These are phyloP conservation scores for Leishmania guyanensis DNA, from an alignment of 208 protist genomes.

Conservation along the genomic window DNA sequence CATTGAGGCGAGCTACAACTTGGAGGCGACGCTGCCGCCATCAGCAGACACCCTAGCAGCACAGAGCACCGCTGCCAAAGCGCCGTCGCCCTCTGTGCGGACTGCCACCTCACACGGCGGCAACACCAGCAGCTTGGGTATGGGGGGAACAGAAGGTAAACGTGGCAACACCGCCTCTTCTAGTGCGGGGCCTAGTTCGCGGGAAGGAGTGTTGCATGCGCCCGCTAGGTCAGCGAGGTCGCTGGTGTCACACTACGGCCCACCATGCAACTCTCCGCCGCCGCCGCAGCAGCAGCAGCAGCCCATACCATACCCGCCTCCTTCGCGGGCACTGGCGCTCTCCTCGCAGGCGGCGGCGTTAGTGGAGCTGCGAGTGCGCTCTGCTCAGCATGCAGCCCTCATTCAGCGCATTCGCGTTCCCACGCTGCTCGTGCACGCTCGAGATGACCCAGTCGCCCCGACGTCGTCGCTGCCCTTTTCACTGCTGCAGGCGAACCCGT, in stretches of 20 bases:
- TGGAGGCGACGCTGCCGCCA: neutral
- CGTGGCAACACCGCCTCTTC: neutral
- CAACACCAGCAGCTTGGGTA: neutral
- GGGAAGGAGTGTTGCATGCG: neutral
- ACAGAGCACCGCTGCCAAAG: neutral
- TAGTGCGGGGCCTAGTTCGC: neutral
- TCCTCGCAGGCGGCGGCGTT: constrained; percentile 32
- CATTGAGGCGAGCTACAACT: neutral
- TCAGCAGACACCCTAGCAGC: neutral
- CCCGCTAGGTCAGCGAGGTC: neutral
- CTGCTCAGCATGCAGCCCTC: constrained; percentile 33
- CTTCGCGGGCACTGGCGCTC: neutral
- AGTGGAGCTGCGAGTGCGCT: constrained; percentile 34
- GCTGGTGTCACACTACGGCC: neutral
- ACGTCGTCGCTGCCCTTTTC: constrained; percentile 34
- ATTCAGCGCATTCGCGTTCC: constrained; percentile 41
- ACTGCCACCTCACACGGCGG: neutral
- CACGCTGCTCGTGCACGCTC: constrained; percentile 42
- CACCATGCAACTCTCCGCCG: neutral
- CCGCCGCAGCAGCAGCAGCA: constrained; percentile 10
- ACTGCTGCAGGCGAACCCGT: constrained; percentile 38
- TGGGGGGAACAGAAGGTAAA: neutral
- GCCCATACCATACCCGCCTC: constrained; percentile 22
- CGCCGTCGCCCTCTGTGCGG: neutral
- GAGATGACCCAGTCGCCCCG: constrained; percentile 46